Conservation (phyloP, 805 yeast genomes). For the Cyberlindnera xylosilytica region DNA sequence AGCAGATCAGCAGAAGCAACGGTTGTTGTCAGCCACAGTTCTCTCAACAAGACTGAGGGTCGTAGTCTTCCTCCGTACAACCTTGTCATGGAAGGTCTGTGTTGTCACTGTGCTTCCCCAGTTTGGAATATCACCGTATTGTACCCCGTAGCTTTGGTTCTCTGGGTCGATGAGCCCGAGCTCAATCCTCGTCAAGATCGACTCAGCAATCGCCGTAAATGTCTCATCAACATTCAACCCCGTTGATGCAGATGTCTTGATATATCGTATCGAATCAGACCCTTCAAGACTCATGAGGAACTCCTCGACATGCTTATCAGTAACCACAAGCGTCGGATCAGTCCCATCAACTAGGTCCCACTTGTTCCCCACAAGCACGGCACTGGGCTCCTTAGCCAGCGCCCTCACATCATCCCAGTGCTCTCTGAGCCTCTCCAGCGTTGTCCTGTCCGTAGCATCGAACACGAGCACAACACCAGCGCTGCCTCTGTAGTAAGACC, state of each 20-base stretch:
- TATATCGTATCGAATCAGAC: constrained; percentile 29
- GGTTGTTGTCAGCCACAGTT: constrained; percentile 6
- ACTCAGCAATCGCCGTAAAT: constrained; percentile 36
- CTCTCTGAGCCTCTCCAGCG: constrained; percentile 29
- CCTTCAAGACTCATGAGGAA: constrained; percentile 27
- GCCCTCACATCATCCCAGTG: constrained; percentile 31
- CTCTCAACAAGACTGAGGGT: constrained; percentile 20
- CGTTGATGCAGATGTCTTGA: constrained; percentile 39
- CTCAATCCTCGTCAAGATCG: constrained; percentile 44
- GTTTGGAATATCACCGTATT: constrained; percentile 31
- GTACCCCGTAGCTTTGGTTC: constrained; percentile 43
- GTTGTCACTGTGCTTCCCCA: constrained; percentile 15
- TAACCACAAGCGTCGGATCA: constrained; percentile 31
- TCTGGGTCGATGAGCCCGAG: constrained; percentile 47
- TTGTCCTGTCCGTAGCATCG: constrained; percentile 28
- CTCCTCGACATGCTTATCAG: constrained; percentile 32
- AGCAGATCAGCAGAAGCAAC: constrained; percentile 8
- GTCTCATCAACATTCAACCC: constrained; percentile 41
- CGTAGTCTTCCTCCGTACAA: constrained; percentile 16
- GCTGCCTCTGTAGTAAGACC: constrained; percentile 37
- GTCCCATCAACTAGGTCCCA: constrained; percentile 22
- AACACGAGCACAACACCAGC: constrained; percentile 36
- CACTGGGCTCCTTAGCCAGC: constrained; percentile 28
- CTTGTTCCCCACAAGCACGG: constrained; percentile 36
- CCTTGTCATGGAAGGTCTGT: constrained; percentile 3